These are phyloP conservation scores for Clarkia xantiana DNA, from an alignment of 345 rosid genomes.

Conservation along the genomic window DNA sequence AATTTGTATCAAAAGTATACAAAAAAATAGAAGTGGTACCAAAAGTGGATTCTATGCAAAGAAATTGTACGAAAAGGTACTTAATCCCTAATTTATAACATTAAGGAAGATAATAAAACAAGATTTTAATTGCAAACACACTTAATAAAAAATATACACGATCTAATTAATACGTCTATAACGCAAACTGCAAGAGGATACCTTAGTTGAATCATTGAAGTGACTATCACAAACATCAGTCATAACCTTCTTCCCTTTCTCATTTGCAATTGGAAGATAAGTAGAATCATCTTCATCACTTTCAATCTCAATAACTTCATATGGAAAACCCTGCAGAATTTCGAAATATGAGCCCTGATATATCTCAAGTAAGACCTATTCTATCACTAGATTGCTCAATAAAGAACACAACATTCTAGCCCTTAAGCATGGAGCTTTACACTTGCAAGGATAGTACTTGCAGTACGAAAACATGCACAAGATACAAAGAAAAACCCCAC, in stretches of 20 bases:
- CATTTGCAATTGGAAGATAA: slow-evolving; percentile 20
- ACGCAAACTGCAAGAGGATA: neutral
- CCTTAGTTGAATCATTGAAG: slow-evolving; percentile 5
- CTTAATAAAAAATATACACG: neutral
- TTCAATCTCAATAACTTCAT: slow-evolving; percentile 48
- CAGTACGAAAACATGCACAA: too few relatives aligned
- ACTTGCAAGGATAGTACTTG: too few relatives aligned
- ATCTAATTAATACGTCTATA: slow-evolving; percentile 10
- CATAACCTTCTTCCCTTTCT: slow-evolving; percentile 56
- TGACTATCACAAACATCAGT: slow-evolving; percentile 13
- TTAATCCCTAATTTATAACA: too few relatives aligned
- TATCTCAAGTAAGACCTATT: neutral
- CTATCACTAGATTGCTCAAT: neutral
- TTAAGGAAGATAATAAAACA: too few relatives aligned
- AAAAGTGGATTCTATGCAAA: too few relatives aligned
- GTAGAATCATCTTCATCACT: slow-evolving; percentile 32
- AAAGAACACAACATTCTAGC: too few relatives aligned
- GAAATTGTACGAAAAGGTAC: too few relatives aligned
- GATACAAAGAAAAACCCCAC: too few relatives aligned
- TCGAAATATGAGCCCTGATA: neutral
- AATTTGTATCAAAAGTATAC: too few relatives aligned
- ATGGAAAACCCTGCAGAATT: slow-evolving; percentile 23
- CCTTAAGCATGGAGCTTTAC: too few relatives aligned
- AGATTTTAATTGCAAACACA: too few relatives aligned
- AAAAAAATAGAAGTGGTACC: too few relatives aligned